Evolutionary conservation across 2,329 filamentous ascomycete species (phyloP).

Genomic region (Aspergillus neoniger): DNA sequence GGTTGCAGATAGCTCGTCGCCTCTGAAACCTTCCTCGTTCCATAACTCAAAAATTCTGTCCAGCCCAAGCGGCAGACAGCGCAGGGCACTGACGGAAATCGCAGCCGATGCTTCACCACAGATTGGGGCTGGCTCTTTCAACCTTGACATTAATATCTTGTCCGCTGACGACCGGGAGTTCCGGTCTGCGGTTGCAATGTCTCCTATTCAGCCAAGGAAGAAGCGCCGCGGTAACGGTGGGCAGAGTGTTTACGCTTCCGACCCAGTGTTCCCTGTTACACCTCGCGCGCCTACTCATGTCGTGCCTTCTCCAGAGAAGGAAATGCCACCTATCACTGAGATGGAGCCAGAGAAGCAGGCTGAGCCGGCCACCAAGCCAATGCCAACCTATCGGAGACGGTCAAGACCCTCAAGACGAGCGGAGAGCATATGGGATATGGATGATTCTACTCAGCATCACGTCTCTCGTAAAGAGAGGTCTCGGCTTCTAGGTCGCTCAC

Average conservation of each 20-base stretch:
- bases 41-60: constrained; percentile 36
- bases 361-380: constrained; percentile 16
- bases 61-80: constrained; percentile 41
- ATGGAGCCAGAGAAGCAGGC: constrained; percentile 11
- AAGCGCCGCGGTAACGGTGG: constrained; percentile 39
- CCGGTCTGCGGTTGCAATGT: constrained; percentile 35
- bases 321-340: constrained; percentile 13
- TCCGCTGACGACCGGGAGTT: constrained; percentile 45
- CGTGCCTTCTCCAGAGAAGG: constrained; percentile 18
- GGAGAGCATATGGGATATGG: constrained; percentile 40
- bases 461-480: constrained; percentile 20
- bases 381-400: constrained; percentile 24
- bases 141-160: constrained; percentile 41
- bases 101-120: constrained; percentile 46
- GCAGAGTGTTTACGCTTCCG: constrained; percentile 31
- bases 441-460: constrained; percentile 34
- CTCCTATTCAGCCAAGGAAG: constrained; percentile 38
- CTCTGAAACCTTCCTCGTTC: constrained; percentile 23
- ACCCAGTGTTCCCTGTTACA: constrained; percentile 32
- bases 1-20: constrained; percentile 26
- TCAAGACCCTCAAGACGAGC: constrained; percentile 25
- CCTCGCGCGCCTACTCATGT: constrained; percentile 25
- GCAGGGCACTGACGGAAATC: constrained; percentile 44
- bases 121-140: constrained; percentile 32
- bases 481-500: constrained; percentile 15